These are phyloP conservation scores for Phylloporus sp. DNA, from an alignment of 768 basidiomycete species.

Conservation along the genomic window DNA sequence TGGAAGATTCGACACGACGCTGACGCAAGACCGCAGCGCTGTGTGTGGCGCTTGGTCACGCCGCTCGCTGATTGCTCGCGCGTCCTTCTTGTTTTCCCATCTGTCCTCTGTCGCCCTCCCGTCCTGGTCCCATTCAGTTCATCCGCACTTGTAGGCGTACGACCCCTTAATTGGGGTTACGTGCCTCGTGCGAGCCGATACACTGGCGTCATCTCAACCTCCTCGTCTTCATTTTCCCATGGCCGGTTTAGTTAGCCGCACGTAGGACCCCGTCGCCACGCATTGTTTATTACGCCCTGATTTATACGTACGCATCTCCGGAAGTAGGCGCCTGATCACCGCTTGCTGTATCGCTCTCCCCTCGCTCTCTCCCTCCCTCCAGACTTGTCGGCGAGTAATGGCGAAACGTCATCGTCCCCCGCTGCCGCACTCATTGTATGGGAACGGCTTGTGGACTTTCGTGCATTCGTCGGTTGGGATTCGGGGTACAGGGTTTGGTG, in stretches of 20 bases:
- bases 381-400: conserved; percentile 18
- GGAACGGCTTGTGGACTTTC: conserved; percentile 21
- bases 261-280: conserved; percentile 24
- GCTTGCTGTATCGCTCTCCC: conserved; percentile 28
- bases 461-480: conserved; percentile 24
- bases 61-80: conserved; percentile 43
- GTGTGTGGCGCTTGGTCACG: conserved; percentile 53
- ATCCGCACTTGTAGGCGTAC: conserved; percentile 59
- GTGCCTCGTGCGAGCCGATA: conserved; percentile 74
- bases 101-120: conserved; percentile 36
- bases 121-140: conserved; percentile 51
- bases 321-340: conserved; percentile 44
- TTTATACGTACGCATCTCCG: conserved; percentile 31
- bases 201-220: conserved; percentile 52
- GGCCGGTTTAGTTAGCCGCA: conserved; percentile 24
- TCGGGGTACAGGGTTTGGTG: conserved; percentile 25
- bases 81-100: conserved; percentile 40
- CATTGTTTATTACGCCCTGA: conserved; percentile 43
- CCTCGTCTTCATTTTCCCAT: conserved; percentile 16
- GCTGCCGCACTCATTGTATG: conserved; percentile 34
- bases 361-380: conserved; percentile 11
- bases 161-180: conserved; percentile 81
- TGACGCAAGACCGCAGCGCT: conserved; percentile 62
- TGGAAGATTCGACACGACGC: conserved; percentile 50
- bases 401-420: conserved; percentile 23